These are phyloP conservation scores for Neofusicoccum ribis DNA, from an alignment of 2,329 filamentous ascomycete genomes.

Conservation along the genomic window DNA sequence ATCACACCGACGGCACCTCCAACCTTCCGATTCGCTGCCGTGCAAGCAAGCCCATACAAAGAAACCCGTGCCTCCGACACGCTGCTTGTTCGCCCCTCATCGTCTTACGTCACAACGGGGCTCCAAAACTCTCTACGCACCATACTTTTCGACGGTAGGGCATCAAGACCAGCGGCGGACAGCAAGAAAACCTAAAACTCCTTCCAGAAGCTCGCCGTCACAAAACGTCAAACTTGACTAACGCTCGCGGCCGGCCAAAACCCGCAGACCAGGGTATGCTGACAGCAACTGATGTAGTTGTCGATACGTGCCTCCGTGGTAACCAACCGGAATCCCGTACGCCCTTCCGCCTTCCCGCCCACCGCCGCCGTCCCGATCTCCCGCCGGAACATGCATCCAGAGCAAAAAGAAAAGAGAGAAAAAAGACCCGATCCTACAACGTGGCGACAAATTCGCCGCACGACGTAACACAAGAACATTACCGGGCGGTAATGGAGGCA, in stretches of 20 bases:
- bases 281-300: too few species aligned
- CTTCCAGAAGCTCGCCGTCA: conserved; percentile 3
- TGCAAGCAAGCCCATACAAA: neutral
- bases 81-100: neutral
- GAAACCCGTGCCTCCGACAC: neutral
- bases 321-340: conserved; percentile 10
- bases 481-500: too few species aligned
- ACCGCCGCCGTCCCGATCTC: neutral
- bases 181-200: neutral
- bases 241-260: neutral
- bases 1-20: neutral
- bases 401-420: neutral
- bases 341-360: neutral
- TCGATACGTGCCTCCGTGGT: neutral
- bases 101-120: neutral
- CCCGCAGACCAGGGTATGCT: neutral
- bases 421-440: neutral
- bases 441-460: neutral
- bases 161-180: neutral
- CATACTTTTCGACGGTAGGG: neutral
- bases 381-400: neutral
- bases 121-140: neutral
- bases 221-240: conserved; percentile 1
- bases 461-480: too few species aligned
- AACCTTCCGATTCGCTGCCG: neutral